phyloP scores from a whole-genome alignment of 768 basidiomycete species.

The Tylopilus sp. region DNA sequence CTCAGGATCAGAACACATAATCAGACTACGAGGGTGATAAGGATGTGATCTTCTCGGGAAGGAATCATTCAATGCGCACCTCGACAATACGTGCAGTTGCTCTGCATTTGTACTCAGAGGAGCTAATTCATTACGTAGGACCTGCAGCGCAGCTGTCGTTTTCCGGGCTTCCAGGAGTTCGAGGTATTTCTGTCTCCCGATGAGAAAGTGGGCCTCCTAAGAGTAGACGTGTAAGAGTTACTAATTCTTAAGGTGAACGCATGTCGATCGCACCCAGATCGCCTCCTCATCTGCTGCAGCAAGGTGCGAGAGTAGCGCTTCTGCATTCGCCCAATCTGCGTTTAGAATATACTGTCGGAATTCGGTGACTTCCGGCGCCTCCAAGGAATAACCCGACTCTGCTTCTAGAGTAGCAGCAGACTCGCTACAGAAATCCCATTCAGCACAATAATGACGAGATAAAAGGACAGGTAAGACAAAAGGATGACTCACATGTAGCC shows the following conservation, averaged over 20 bases:
- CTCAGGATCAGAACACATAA: constrained; percentile 87
- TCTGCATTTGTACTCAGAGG: constrained; percentile 77
- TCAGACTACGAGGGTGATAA: constrained; percentile 49
- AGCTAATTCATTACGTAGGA: constrained; percentile 85
- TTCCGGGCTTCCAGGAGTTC: constrained; percentile 83
- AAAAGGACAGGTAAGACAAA: constrained; percentile 8
- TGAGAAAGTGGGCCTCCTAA: constrained; percentile 81
- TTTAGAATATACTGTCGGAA: constrained; percentile 79
- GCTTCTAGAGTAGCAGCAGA: constrained; percentile 86
- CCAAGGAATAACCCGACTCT: constrained; percentile 89
- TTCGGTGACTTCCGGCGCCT: constrained; percentile 69
- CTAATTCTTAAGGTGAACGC: constrained; percentile 2
- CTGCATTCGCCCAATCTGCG: constrained; percentile 79
- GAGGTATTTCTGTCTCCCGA: constrained; percentile 94
- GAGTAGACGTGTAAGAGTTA: constrained; percentile 21
- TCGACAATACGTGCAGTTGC: constrained; percentile 82
- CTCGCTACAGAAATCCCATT: constrained; percentile 50
- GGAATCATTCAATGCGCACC: constrained; percentile 44
- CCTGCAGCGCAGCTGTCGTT: constrained; percentile 77
- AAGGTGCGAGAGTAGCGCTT: constrained; percentile 61
- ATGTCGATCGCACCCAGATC: constrained; percentile 54
- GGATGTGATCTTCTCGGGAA: constrained; percentile 10
- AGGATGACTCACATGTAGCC: constrained; percentile 59
- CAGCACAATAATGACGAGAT: constrained; percentile 3
- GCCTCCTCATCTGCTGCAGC: constrained; percentile 68